phyloP scores from a whole-genome alignment of 1,284 basidiomycete genomes.

The Coniophora puteana region DNA sequence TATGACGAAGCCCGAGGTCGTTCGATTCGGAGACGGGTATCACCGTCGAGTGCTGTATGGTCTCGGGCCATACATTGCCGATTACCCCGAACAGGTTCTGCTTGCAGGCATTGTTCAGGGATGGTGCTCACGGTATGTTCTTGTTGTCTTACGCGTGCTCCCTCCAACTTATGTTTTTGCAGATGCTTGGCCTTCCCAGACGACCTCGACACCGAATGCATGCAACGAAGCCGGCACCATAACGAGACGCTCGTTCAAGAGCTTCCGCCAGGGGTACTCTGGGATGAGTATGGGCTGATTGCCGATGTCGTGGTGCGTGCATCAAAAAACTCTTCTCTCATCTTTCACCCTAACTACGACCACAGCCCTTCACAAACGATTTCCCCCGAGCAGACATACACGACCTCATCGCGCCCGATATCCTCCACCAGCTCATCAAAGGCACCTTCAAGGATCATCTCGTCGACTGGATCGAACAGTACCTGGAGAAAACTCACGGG shows the following conservation, averaged over 20 bases:
- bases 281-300: constrained; percentile 3
- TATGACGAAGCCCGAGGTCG: constrained; percentile 7
- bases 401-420: constrained; percentile 5
- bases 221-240: neutral
- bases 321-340: neutral
- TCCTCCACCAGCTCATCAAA: constrained; percentile 1
- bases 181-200: neutral
- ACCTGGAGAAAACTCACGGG: neutral
- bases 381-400: constrained; percentile 9
- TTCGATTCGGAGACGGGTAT: constrained; percentile 5
- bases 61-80: constrained; percentile 10
- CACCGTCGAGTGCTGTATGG: constrained; percentile 4
- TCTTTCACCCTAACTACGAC: neutral
- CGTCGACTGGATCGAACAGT: neutral
- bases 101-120: constrained; percentile 6
- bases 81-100: constrained; percentile 11
- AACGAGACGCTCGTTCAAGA: neutral
- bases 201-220: neutral
- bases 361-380: constrained; percentile 7
- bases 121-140: constrained; percentile 1
- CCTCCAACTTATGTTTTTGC: neutral
- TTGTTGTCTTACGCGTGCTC: neutral
- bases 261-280: neutral
- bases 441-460: constrained; percentile 1
- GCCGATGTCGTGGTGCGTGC: constrained; percentile 3